A percentile compares a stretch with the other conserved stretches of the same genome.
These are phyloP conservation scores for Saccharomyces hybrid DNA, from an alignment of 1,139 yeast genomes.

Conservation along the genomic window DNA sequence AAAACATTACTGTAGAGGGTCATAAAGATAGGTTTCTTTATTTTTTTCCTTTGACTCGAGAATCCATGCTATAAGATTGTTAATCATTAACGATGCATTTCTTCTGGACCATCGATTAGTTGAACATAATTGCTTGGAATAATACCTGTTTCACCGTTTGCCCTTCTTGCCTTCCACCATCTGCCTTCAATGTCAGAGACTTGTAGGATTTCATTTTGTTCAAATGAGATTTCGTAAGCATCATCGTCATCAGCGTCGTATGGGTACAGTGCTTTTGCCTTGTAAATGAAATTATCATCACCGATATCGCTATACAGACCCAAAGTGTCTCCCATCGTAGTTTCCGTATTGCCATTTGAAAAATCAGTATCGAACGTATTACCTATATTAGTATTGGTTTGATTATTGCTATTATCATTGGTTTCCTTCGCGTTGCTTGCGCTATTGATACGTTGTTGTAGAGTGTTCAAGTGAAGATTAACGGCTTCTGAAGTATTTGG, in stretches of 20 bases:
- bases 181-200: slow-evolving; percentile 92
- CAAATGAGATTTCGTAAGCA: slow-evolving; percentile 84
- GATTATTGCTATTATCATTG: not conserved
- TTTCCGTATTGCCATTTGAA: slow-evolving; percentile 33
- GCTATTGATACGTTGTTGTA: not conserved
- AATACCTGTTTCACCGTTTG: slow-evolving; percentile 89
- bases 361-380: slow-evolving; percentile 28
- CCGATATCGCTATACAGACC: slow-evolving; percentile 32
- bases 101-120: slow-evolving; percentile 37
- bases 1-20: not conserved
- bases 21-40: not conserved
- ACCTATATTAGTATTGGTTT: slow-evolving; percentile 10
- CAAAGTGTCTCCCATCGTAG: slow-evolving; percentile 32
- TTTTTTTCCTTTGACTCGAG: not conserved
- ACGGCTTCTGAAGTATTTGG: slow-evolving; percentile 14
- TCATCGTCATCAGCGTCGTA: slow-evolving; percentile 94
- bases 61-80: not conserved
- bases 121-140: slow-evolving; percentile 94
- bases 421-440: slow-evolving; percentile 3
- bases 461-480: not conserved
- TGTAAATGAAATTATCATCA: slow-evolving; percentile 63
- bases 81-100: not conserved
- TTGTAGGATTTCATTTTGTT: slow-evolving; percentile 81
- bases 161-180: slow-evolving; percentile 97
- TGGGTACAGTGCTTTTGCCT: slow-evolving; percentile 79